Evolutionary conservation across 202 grass and related monocot genomes (phyloP).

Genomic region (Thinopyrum obtusiflorum): DNA sequence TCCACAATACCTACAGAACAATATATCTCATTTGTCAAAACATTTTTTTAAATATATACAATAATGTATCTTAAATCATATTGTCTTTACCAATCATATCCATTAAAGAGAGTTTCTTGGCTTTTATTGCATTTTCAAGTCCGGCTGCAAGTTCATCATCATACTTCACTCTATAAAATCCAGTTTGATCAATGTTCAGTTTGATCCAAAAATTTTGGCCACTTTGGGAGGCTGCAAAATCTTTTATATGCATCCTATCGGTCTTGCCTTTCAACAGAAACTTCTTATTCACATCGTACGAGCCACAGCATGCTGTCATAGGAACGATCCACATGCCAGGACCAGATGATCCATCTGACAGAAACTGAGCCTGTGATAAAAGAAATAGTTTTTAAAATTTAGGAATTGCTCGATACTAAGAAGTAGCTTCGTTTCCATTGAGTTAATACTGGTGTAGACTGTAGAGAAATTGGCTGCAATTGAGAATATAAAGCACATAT

Average conservation of each 20-base stretch:
- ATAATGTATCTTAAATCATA: neutral
- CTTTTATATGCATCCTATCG: slow-evolving; percentile 51
- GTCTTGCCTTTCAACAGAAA: slow-evolving; percentile 72
- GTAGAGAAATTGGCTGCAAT: neutral
- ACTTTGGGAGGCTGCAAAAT: slow-evolving; percentile 28
- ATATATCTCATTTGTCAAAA: slow-evolving; percentile 21
- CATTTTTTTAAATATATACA: neutral
- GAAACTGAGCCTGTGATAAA: slow-evolving; percentile 66
- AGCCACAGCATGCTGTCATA: slow-evolving; percentile 71
- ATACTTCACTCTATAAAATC: slow-evolving; percentile 93
- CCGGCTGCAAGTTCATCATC: slow-evolving; percentile 79
- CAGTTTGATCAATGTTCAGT: slow-evolving; percentile 82
- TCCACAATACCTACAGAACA: slow-evolving; percentile 65
- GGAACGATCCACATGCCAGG: slow-evolving; percentile 81
- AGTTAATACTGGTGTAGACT: neutral
- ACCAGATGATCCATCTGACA: slow-evolving; percentile 70
- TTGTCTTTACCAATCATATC: slow-evolving; percentile 79
- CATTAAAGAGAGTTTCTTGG: slow-evolving; percentile 59
- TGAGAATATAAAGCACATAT: neutral
- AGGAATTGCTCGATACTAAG: neutral
- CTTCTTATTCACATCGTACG: slow-evolving; percentile 71
- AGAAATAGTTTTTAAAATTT: neutral
- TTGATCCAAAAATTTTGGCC: slow-evolving; percentile 69
- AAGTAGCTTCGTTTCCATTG: neutral
- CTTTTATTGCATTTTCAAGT: slow-evolving; percentile 67